Evolutionary conservation across 352 stramenopile species (phyloP).

Genomic region (Globisporangium yorkense): DNA sequence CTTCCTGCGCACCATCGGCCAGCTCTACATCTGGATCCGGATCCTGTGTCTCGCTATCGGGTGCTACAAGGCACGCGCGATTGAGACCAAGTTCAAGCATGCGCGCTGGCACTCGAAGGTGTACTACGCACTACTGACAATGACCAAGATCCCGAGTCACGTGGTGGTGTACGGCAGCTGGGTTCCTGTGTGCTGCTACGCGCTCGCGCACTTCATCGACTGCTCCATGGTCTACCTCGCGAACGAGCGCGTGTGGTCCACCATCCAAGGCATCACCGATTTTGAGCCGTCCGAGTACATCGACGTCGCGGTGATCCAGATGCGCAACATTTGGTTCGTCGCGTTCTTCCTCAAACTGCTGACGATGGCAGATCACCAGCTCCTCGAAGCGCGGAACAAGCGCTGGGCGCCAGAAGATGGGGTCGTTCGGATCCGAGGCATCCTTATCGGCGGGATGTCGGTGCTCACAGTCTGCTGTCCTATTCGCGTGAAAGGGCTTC

Average conservation of each 20-base stretch:
- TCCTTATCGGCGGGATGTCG: slow-evolving; percentile 18
- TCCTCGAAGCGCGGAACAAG: slow-evolving; percentile 1
- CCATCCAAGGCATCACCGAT: slow-evolving; percentile 13
- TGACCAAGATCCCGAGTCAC: slow-evolving; percentile 23
- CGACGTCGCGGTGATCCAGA: slow-evolving; percentile 21
- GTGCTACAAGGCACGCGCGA: slow-evolving; percentile 14
- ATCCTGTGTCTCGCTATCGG: slow-evolving; percentile 16
- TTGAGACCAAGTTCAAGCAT: slow-evolving; percentile 9
- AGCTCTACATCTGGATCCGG: slow-evolving; percentile 48
- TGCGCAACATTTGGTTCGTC: slow-evolving; percentile 36
- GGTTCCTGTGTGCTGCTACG: slow-evolving; percentile 21
- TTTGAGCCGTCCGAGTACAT: slow-evolving; percentile 20
- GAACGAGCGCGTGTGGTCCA: slow-evolving; percentile 17
- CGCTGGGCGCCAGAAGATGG: slow-evolving; percentile 12
- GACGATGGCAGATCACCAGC: slow-evolving; percentile 6
- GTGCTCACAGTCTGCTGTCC: slow-evolving; percentile 17
- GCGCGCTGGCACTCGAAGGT: not conserved
- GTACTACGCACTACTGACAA: slow-evolving; percentile 5
- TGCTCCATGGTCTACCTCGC: slow-evolving; percentile 17
- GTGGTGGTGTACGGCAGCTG: slow-evolving; percentile 34
- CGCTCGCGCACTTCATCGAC: slow-evolving; percentile 23
- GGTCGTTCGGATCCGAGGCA: slow-evolving; percentile 16
- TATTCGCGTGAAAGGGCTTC: slow-evolving; percentile 4
- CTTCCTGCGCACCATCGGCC: slow-evolving; percentile 23
- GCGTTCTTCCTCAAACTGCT: slow-evolving; percentile 16